Conservation (phyloP, 257 asterid species). For the Buddleja alternifolia region DNA sequence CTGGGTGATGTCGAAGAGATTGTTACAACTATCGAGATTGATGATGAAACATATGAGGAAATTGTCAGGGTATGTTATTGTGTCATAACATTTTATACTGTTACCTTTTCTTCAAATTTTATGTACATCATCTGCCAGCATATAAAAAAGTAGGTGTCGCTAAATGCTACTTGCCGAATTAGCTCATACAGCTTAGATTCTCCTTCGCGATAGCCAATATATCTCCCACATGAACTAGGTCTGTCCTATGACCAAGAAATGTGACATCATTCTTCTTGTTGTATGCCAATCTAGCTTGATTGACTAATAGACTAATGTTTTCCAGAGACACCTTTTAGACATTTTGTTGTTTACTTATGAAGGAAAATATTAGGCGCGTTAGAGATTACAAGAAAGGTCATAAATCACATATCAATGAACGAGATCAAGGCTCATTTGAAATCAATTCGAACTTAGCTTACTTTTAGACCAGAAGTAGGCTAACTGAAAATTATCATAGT, state of each 20-base stretch:
- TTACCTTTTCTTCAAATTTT: background rate
- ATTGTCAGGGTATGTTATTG: slow-evolving; percentile 79
- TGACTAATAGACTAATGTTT: background rate
- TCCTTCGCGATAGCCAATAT: background rate
- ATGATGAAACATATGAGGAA: slow-evolving; percentile 97
- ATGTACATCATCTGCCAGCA: slow-evolving; percentile 11
- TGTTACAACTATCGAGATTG: slow-evolving; percentile 90
- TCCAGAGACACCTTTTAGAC: background rate
- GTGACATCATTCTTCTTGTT: background rate
- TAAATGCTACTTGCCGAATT: background rate
- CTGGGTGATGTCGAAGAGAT: slow-evolving; percentile 97
- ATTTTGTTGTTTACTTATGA: background rate
- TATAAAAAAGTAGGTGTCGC: background rate
- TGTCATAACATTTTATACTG: background rate
- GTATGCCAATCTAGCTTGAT: background rate
- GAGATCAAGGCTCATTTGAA: slow-evolving; percentile 2
- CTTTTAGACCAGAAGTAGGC: background rate
- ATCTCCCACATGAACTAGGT: slow-evolving; percentile 4
- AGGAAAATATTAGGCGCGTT: background rate
- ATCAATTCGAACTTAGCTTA: slow-evolving; percentile 7
- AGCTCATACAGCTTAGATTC: slow-evolving; percentile 4
- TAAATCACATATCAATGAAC: background rate
- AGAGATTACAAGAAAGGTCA: too few species aligned
- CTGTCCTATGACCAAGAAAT: background rate
- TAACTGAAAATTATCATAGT: background rate